Conservation (phyloP, 805 yeast genomes). For the Candida manassasensis region DNA sequence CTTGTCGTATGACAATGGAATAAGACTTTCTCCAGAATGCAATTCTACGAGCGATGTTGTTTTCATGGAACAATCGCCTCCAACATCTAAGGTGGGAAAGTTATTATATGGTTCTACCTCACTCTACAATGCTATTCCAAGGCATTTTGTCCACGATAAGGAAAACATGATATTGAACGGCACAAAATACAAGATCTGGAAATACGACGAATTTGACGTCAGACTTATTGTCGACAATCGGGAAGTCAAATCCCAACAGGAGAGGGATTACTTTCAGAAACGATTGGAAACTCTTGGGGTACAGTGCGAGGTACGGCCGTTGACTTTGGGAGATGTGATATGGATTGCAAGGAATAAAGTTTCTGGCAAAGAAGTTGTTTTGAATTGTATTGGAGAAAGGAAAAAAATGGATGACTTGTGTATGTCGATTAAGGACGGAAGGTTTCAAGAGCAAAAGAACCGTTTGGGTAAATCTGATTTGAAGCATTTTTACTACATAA, state of each 20-base stretch:
- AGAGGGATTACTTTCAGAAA: slow-evolving; percentile 64
- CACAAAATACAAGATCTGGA: slow-evolving; percentile 53
- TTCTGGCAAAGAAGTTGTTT: slow-evolving; percentile 58
- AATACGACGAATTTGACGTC: slow-evolving; percentile 52
- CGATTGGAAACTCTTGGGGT: slow-evolving; percentile 49
- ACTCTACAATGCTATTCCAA: background rate
- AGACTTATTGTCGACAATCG: slow-evolving; percentile 71
- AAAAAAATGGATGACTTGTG: slow-evolving; percentile 86
- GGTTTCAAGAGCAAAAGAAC: slow-evolving; percentile 82
- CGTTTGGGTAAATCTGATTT: slow-evolving; percentile 70
- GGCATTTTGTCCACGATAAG: slow-evolving; percentile 26
- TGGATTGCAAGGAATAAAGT: slow-evolving; percentile 77
- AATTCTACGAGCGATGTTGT: background rate
- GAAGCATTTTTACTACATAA: slow-evolving; percentile 62
- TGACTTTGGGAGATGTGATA: slow-evolving; percentile 80
- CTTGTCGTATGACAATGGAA: slow-evolving; percentile 32
- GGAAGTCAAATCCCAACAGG: slow-evolving; percentile 65
- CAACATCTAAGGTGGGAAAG: background rate
- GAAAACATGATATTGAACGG: slow-evolving; percentile 16
- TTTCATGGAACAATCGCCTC: slow-evolving; percentile 6
- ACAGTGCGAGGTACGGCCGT: slow-evolving; percentile 46
- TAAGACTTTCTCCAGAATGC: slow-evolving; percentile 23
- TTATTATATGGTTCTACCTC: background rate
- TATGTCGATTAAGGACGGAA: slow-evolving; percentile 76
- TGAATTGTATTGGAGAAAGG: slow-evolving; percentile 85